Evolutionary conservation across 495 filamentous ascomycete species (phyloP).

Genomic region (Podospora pseudopauciseta): DNA sequence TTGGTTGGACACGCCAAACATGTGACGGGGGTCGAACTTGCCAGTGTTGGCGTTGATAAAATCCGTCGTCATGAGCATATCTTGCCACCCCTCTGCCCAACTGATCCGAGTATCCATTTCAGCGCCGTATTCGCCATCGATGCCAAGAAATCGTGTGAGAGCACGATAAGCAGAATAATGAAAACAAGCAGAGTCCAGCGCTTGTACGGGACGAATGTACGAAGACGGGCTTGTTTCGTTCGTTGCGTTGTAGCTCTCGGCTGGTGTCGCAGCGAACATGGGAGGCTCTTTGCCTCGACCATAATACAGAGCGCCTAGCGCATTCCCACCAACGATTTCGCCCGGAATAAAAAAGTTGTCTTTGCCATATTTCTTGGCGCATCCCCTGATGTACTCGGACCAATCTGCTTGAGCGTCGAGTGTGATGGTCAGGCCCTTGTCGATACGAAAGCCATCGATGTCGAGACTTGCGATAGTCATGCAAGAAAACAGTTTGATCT

Average conservation of each 20-base stretch:
- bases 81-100: conserved; percentile 60
- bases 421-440: conserved; percentile 62
- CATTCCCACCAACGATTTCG: conserved; percentile 62
- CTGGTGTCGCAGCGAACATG: conserved; percentile 48
- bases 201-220: conserved; percentile 49
- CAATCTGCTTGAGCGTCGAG: conserved; percentile 61
- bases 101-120: conserved; percentile 57
- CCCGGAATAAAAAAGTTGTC: conserved; percentile 64
- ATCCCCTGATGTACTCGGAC: conserved; percentile 50
- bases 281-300: conserved; percentile 60
- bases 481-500: conserved; percentile 63
- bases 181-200: conserved; percentile 63
- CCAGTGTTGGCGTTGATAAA: conserved; percentile 64
- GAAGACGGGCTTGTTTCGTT: conserved; percentile 47
- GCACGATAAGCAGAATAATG: conserved; percentile 69
- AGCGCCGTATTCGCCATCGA: conserved; percentile 61
- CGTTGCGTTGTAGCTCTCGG: conserved; percentile 40
- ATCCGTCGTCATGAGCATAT: conserved; percentile 61
- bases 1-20: conserved; percentile 68
- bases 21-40: conserved; percentile 64
- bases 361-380: conserved; percentile 55
- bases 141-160: conserved; percentile 61
- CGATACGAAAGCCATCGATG: conserved; percentile 65
- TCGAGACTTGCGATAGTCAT: conserved; percentile 61
- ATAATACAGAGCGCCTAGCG: conserved; percentile 61